Percentiles rank a stretch among this genome's conserved stretches.
Evolutionary conservation across 495 filamentous ascomycete genomes (phyloP).

Genomic region (Aspergillus carlsbadensis): DNA sequence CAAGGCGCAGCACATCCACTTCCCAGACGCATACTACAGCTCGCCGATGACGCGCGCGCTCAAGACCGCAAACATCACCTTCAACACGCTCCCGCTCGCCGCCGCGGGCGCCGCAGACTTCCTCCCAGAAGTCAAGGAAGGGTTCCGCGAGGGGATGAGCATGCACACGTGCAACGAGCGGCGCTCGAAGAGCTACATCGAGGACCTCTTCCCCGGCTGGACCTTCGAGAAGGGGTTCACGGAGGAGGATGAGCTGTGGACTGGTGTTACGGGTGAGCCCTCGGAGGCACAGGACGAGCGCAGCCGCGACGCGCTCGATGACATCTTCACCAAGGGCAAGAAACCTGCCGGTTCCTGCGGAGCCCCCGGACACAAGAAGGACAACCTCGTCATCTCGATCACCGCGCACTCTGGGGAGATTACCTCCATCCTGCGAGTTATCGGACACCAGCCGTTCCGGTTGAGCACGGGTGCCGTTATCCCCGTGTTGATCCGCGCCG

Average conservation of each 20-base stretch:
- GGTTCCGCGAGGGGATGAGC: conserved; percentile 68
- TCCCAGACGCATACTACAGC: conserved; percentile 64
- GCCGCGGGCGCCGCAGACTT: conserved; percentile 39
- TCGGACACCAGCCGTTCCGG: conserved; percentile 60
- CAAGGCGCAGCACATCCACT: conserved; percentile 53
- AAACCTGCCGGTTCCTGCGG: background rate
- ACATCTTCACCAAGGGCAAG: conserved; percentile 53
- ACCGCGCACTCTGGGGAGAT: conserved; percentile 72
- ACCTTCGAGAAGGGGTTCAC: conserved; percentile 61
- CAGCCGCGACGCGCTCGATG: conserved; percentile 54
- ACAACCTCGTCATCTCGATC: conserved; percentile 58
- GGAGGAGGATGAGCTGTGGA: conserved; percentile 63
- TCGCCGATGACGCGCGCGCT: conserved; percentile 69
- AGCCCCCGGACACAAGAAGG: conserved; percentile 19
- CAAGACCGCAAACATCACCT: conserved; percentile 62
- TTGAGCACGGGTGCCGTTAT: conserved; percentile 69
- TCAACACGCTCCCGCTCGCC: conserved; percentile 54
- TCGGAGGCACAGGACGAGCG: conserved; percentile 54
- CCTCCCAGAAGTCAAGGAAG: conserved; percentile 65
- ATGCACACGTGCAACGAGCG: conserved; percentile 81
- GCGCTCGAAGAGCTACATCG: conserved; percentile 55
- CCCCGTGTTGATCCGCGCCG: conserved; percentile 63
- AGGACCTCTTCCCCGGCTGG: conserved; percentile 55
- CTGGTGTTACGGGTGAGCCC: conserved; percentile 53
- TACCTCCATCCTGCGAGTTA: conserved; percentile 51